Conservation (phyloP, 1,284 basidiomycete species). For the Ustilago loliicola region DNA sequence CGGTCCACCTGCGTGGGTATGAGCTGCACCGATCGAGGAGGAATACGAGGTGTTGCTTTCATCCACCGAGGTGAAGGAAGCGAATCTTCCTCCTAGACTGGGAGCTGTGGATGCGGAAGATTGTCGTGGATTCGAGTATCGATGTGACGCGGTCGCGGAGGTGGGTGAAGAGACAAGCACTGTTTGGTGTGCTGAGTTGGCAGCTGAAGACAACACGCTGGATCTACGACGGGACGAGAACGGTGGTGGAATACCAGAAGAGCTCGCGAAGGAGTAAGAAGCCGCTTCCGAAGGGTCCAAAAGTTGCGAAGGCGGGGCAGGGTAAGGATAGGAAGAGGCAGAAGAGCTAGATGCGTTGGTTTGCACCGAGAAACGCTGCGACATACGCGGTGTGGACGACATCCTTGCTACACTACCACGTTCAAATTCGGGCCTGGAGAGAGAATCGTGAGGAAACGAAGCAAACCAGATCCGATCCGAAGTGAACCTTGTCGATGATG, state of each 20-base stretch:
- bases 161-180: conserved; percentile 19
- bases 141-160: not conserved
- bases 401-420: conserved; percentile 6
- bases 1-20: not conserved
- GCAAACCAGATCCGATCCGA: no score
- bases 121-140: conserved; percentile 2
- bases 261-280: conserved; percentile 26
- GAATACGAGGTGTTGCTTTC: conserved; percentile 6
- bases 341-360: conserved; percentile 28
- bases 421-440: no score
- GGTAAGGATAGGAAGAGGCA: conserved; percentile 8
- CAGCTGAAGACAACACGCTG: conserved; percentile 10
- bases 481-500: not conserved
- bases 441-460: not conserved
- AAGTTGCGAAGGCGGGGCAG: not conserved
- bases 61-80: conserved; percentile 19
- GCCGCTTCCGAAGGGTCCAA: conserved; percentile 10
- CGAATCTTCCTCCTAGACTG: conserved; percentile 10
- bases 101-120: not conserved
- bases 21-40: not conserved
- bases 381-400: conserved; percentile 31
- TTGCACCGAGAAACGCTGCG: conserved; percentile 46
- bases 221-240: conserved; percentile 35
- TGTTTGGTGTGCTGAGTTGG: conserved; percentile 17
- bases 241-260: conserved; percentile 15